Base-by-base conservation (phyloP, 1,284 basidiomycete species). In the Leccinum fuscescens region DNA sequence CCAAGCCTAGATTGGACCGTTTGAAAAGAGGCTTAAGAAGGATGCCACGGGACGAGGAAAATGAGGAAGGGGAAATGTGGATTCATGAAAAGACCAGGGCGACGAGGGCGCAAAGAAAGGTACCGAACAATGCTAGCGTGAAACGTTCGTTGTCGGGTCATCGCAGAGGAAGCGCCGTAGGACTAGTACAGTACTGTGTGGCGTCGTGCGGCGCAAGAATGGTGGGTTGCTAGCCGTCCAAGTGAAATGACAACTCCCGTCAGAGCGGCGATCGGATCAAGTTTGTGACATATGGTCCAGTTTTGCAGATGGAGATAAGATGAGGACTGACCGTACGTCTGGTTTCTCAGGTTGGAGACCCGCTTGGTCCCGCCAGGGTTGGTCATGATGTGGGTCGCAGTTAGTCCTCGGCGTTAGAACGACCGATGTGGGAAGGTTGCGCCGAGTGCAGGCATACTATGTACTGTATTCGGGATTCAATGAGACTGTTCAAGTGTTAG, bases 321-420 rank as follows among this genome's bases (percentile, higher is more conserved):
- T 24, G 22, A 24, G 4, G 7, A 49, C 22, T 24, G 46, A 14
- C 12, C n/a, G 14, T 4, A 22, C 7, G 17, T 12, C 46, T 24
- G 20, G 20, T 15, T 14, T 2, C 22, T n/a, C 39, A 17, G 39
- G n/a, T n/a, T 24, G 22, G 46, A 46, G 15, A 46, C 11, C 14
- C 14, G 27, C 27, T 29, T 8, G 27, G 27, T 8, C 27, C 27
- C 27, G 14, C 8, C 24, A 22, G 14, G 22, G 22, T 49, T 27
- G 14, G 22, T 48, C 46, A 48, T 48, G 17, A 20, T 14, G 14
- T n/a, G 8, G 4, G 48, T 50, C 24, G 22, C 6, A 31, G 20
- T 53, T 29, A 12, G 42, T 42, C 20, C n/a, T 33, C 62, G 57
- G 61, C 7, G 35, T 33, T 48, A 50, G 29, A 22, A 53, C 37